Percentiles rank a stretch among this genome's conserved stretches.
phyloP scores from a whole-genome alignment of 164 flowering plant genomes.

The Aristolochia californica region DNA sequence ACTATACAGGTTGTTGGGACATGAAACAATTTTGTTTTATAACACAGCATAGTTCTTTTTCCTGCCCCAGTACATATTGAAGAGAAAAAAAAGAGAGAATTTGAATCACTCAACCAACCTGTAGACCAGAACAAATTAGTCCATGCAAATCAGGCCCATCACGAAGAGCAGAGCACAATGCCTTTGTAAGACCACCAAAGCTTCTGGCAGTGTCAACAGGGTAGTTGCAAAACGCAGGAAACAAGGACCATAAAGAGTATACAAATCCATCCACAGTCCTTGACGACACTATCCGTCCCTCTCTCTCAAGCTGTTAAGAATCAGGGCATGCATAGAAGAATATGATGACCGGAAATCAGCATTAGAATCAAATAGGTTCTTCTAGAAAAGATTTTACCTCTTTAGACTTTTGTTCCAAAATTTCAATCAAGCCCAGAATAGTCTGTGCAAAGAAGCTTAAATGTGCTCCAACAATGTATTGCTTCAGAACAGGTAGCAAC shows the following conservation, averaged over 20 bases:
- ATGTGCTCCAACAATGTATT: constrained; percentile 65
- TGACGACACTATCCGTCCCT: constrained; percentile 52
- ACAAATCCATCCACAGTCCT: constrained; percentile 59
- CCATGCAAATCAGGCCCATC: constrained; percentile 66
- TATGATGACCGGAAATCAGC: not conserved
- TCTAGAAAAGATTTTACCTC: constrained; percentile 31
- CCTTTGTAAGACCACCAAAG: constrained; percentile 46
- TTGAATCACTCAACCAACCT: constrained; percentile 9
- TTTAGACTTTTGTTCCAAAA: constrained; percentile 40
- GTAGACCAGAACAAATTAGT: constrained; percentile 72
- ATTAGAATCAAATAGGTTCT: not conserved
- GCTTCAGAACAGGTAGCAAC: constrained; percentile 89
- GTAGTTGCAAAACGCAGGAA: constrained; percentile 94
- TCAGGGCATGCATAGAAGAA: not conserved
- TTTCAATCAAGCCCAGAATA: constrained; percentile 38
- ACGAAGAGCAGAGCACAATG: constrained; percentile 37
- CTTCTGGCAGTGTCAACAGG: constrained; percentile 74
- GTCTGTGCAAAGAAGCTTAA: constrained; percentile 54
- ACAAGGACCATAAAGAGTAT: constrained; percentile 78
- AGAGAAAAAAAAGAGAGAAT: too few relatives aligned
- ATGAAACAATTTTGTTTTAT: too few relatives aligned
- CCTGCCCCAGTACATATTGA: too few relatives aligned
- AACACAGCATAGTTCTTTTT: too few relatives aligned
- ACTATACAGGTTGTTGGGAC: too few relatives aligned
- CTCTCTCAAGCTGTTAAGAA: constrained; percentile 56